Evolutionary conservation across 2,329 filamentous ascomycete genomes (phyloP).

Genomic region (Coniochaeta hoffmannii): DNA sequence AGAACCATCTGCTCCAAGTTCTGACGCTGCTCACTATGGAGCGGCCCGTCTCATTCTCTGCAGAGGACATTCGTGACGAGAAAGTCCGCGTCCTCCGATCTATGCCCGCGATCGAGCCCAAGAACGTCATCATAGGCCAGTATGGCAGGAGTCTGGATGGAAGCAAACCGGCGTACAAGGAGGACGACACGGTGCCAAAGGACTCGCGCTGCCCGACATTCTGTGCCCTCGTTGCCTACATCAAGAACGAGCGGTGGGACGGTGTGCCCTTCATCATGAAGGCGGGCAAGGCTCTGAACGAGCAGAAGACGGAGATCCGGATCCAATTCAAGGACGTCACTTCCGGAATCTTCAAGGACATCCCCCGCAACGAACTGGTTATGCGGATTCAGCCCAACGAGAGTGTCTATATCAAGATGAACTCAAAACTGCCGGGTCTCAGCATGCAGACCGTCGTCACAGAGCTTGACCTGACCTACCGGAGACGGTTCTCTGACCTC

Average conservation of each 20-base stretch:
- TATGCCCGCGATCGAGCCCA: slow-evolving; percentile 92
- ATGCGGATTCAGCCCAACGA: slow-evolving; percentile 99
- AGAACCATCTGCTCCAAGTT: slow-evolving; percentile 97
- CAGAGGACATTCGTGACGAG: slow-evolving; percentile 97
- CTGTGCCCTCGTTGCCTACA: slow-evolving; percentile 93
- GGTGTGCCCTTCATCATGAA: slow-evolving; percentile 99
- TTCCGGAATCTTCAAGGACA: slow-evolving; percentile 99
- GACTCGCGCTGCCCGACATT: slow-evolving; percentile 97
- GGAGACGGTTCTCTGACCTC: slow-evolving; percentile 94
- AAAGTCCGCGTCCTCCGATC: slow-evolving; percentile 93
- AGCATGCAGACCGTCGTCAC: slow-evolving; percentile 99
- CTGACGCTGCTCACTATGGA: slow-evolving; percentile 97
- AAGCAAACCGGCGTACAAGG: slow-evolving; percentile 95
- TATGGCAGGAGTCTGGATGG: slow-evolving; percentile 95
- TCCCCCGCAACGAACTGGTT: slow-evolving; percentile 96
- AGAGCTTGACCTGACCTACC: slow-evolving; percentile 95
- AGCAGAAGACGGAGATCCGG: slow-evolving; percentile 98
- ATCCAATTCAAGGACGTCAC: slow-evolving; percentile 99
- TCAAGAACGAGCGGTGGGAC: slow-evolving; percentile 99
- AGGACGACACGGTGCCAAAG: slow-evolving; percentile 96
- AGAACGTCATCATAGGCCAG: slow-evolving; percentile 99
- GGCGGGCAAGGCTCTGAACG: slow-evolving; percentile 96
- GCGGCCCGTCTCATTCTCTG: slow-evolving; percentile 93
- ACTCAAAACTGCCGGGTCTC: slow-evolving; percentile 95
- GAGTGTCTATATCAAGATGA: slow-evolving; percentile 99